A percentile compares a stretch with the other conserved stretches of the same genome.
phyloP scores from a whole-genome alignment of 164 flowering plant genomes.

The Akebia trifoliata region DNA sequence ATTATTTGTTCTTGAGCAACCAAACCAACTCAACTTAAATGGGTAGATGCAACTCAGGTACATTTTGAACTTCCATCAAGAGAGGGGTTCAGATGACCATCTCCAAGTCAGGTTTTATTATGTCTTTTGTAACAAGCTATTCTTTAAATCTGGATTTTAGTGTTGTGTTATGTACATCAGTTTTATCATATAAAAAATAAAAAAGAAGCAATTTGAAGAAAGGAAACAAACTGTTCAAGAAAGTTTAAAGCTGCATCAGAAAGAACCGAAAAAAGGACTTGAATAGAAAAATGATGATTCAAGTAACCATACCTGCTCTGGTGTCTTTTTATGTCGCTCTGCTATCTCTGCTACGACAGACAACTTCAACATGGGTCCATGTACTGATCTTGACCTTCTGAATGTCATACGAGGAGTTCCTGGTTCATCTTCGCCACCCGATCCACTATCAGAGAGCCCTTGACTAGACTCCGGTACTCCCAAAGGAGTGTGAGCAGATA shows the following conservation, averaged over 20 bases:
- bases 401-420: slow-evolving; percentile 66
- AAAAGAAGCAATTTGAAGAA: not conserved
- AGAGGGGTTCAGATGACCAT: too few species aligned
- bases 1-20: too few species aligned
- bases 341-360: slow-evolving; percentile 61
- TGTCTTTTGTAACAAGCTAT: too few species aligned
- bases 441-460: slow-evolving; percentile 43
- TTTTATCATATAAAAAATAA: too few species aligned
- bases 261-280: not conserved
- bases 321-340: slow-evolving; percentile 50
- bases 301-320: slow-evolving; percentile 53
- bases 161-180: too few species aligned
- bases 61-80: not conserved
- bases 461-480: slow-evolving; percentile 53
- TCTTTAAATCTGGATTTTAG: too few species aligned
- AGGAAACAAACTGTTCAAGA: too few species aligned
- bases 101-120: too few species aligned
- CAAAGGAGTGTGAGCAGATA: slow-evolving; percentile 68
- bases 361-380: slow-evolving; percentile 67
- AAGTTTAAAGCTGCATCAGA: not conserved
- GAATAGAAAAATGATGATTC: not conserved
- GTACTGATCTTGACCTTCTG: slow-evolving; percentile 64
- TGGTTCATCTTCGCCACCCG: slow-evolving; percentile 60
- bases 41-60: not conserved
- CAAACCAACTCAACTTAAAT: not conserved